Percentiles rank a stretch among this genome's conserved stretches.
Evolutionary conservation across 768 basidiomycete genomes (phyloP).

Genomic region (Hygrophorus russula): DNA sequence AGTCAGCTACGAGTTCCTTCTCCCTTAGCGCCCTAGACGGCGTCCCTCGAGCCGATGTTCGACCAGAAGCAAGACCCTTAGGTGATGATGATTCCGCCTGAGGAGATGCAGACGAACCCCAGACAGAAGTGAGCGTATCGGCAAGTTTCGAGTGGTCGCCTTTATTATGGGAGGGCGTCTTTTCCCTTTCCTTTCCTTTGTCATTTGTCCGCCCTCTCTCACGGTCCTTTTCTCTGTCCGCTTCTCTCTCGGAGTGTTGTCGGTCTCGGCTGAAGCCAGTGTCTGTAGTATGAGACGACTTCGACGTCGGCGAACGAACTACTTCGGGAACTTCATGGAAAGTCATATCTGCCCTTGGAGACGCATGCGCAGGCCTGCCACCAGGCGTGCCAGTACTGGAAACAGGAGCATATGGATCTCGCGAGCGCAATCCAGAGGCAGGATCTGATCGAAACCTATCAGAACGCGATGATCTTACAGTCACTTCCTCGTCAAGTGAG

Average conservation of each 20-base stretch:
- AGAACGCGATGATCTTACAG: conserved; percentile 27
- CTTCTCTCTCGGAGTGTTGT: conserved; percentile 10
- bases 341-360: neutral
- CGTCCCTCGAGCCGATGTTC: no score
- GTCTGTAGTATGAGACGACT: conserved; percentile 5
- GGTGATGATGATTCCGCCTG: no score
- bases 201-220: conserved; percentile 12
- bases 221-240: conserved; percentile 14
- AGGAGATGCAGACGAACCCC: conserved; percentile 23
- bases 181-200: conserved; percentile 19
- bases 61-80: no score
- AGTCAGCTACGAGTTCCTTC: no score
- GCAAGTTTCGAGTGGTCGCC: conserved; percentile 21
- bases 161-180: conserved; percentile 23
- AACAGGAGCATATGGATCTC: conserved; percentile 23
- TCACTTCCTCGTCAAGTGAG: conserved; percentile 54
- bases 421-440: conserved; percentile 44
- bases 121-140: conserved; percentile 34
- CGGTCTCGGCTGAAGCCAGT: conserved; percentile 8
- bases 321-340: conserved; percentile 3
- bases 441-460: conserved; percentile 32
- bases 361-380: conserved; percentile 11
- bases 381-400: conserved; percentile 14
- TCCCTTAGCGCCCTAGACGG: no score
- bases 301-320: conserved; percentile 6